Evolutionary conservation across 1,139 yeast species (phyloP), one percentile per base, ranked within the genome.

Genomic region (Candida gigantensis): DNA sequence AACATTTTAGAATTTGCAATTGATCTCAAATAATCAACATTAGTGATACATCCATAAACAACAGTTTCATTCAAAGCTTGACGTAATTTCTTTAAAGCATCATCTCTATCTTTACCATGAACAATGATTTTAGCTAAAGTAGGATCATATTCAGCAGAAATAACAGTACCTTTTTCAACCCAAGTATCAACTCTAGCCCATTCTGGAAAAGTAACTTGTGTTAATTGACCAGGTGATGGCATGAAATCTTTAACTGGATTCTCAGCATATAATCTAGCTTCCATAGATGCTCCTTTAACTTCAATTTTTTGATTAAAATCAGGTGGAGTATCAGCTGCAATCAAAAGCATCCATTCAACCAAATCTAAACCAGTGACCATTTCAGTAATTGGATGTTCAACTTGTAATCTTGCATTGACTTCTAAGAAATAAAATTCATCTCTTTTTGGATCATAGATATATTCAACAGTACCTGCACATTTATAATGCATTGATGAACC

Each of bases 391-490:
- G 97, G 97, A 61, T 92, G 97, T 65, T 92, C 98, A 33, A 92
- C 98, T 65, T 92, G 98, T 49, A 92, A 75, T 60, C 98, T 81
- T 8, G 98, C 95, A 59, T 92, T 92, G 51, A 92, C 97, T 63
- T 92, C 98, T 55, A 92, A 71, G 65, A 92, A 92, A 69, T 90
- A 92, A 58, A 89, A 92, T 56, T 84, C 94, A 54, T 89, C 94
- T 49, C 95, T 71, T 39, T 58, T 70, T 53, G 84, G 84, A 56
- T 92, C 97, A 53, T 87, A 90, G 51, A 92, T 90, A 58, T 83
- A 92, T 64, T 92, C 98, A 50, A 92, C 96, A 6, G 98, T 92
- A 58, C 97, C 98, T 33, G 97, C 97, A 65, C 96, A 81, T 64
- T 86, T 88, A 67, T 92, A 92, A 49, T 85, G 80, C 81, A 92